Percentiles rank a stretch among this genome's conserved stretches.
Conservation (phyloP, 1,139 yeast genomes). For the Lodderomyces orthopsilosis region DNA sequence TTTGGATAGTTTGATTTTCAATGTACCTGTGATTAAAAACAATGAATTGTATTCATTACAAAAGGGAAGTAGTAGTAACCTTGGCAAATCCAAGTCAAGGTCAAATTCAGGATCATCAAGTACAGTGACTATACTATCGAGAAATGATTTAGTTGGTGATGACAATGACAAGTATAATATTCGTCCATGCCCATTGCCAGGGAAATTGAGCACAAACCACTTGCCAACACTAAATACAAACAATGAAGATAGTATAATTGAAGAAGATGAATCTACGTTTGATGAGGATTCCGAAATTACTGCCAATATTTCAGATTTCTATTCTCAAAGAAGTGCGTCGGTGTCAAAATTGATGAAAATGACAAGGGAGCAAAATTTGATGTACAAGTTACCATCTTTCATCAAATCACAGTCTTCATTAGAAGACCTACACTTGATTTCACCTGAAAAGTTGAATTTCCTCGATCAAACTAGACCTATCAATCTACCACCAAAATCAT, state of each 20-base stretch:
- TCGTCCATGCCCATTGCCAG: slow-evolving; percentile 40
- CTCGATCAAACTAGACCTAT: slow-evolving; percentile 48
- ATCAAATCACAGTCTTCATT: slow-evolving; percentile 42
- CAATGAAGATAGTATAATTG: slow-evolving; percentile 19
- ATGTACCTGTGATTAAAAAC: slow-evolving; percentile 44
- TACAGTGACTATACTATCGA: slow-evolving; percentile 17
- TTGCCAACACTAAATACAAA: slow-evolving; percentile 11
- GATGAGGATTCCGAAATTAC: slow-evolving; percentile 36
- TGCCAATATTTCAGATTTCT: slow-evolving; percentile 37
- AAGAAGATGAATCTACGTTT: slow-evolving; percentile 12
- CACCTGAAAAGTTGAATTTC: slow-evolving; percentile 39
- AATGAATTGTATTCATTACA: slow-evolving; percentile 27
- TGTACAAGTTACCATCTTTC: slow-evolving; percentile 40
- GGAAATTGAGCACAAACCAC: slow-evolving; percentile 20
- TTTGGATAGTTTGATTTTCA: slow-evolving; percentile 37
- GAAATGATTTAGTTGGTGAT: slow-evolving; percentile 29
- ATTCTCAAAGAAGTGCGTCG: slow-evolving; percentile 36
- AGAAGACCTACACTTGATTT: slow-evolving; percentile 40
- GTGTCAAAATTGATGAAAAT: slow-evolving; percentile 31
- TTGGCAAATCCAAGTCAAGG: neutral
- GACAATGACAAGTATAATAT: slow-evolving; percentile 28
- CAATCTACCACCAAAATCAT: slow-evolving; percentile 43
- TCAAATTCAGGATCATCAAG: slow-evolving; percentile 3
- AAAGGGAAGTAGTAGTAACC: slow-evolving; percentile 1
- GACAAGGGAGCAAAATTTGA: slow-evolving; percentile 33